Base-by-base conservation (phyloP, 2,329 filamentous ascomycete genomes). In the Talaromyces islandicus region DNA sequence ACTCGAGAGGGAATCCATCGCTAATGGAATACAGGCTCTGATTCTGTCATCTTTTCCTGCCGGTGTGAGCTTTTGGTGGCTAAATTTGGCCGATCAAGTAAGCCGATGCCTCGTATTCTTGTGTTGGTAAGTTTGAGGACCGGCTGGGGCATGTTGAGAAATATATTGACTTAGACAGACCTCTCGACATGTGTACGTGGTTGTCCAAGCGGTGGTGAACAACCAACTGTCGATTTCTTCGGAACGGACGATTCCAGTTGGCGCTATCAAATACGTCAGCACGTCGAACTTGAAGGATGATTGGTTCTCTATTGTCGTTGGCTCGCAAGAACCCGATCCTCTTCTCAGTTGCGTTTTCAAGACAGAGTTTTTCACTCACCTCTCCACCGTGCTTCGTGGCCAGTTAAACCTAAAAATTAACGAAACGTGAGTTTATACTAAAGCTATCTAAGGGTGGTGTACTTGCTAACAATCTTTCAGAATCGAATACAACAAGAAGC, bases 401-500 rank as follows among this genome's bases (percentile, higher is more conserved):
- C 87, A 90, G 10, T 84, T 96, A 71, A 91, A 87, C 71, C 77
- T 99, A 54, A 91, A 90, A 75, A 88, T 97, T 63, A 85, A 80
- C n/a, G 88, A 94, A 29, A 83, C 82, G 61, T 82, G 72, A 77
- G 80, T 75, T 56, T 21, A 12, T 17, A 4, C 9, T 24, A 9
- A 24, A 46, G 3, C n/a, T 14, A 2, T 5, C 51, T 50, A 25
- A n/a, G n/a, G 29, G 25, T 7, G n/a, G 25, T 7, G 7, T 41
- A 21, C 17, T 29, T 70, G 76, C 66, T 76, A 62, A 53, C 14
- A 51, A 14, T 24, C n/a, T 12, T 27, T 38, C 58, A 83, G 78
- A 5, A 92, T 99, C 67, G 91, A 96, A 72, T 99, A 96, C 75
- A 92, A 93, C 71, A 99, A 97, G 83, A 99, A 99, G 77, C 94